Evolutionary conservation across 1,284 basidiomycete species (phyloP), one percentile per base, ranked within the genome.

Genomic region (Megacollybia platyphylla): DNA sequence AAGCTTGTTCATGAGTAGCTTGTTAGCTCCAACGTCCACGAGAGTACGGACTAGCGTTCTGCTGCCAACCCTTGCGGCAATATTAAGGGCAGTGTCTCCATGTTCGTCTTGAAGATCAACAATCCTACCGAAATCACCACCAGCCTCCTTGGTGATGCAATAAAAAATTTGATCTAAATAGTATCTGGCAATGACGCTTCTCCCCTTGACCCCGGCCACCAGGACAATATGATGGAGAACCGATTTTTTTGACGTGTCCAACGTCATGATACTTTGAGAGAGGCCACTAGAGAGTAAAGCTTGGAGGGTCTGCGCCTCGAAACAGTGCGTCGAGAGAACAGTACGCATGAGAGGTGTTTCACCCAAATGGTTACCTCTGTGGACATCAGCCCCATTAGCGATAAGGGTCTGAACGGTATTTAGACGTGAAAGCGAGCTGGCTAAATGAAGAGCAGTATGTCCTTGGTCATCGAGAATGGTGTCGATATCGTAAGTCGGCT

Each of bases 321-420:
- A 85, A 53, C 87, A 84, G 57, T 93, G 85, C 20, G 87, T 91
- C 6, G 93, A 84, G 39, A 98, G 74, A 44, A 92, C 87, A 1
- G 92, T 84, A 36, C 96, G 83, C 41, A 97, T 90, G 18, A 99
- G 75, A 1, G 96, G 82, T 0, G 94, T 97, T 62, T 99, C 94
- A 41, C 96, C 94, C 5, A 84, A 78, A 56, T 86, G 85, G 62
- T 98, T 98, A 2, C 92, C 92, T 20, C 88, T 76, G 51, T 89
- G 76, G 13, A 89, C 69, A 56, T 97, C 92, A 2, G 91, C 87
- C 24, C 89, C 88, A 31, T 71, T 67, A 7, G 63, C 65, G 47
- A 87, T 71, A 42, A 91, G 73, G 31, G 79, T 78, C 34, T 77
- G 73, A 10, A 87, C 74, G 18, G 76, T 76, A 11, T 68, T 62